A percentile compares a stretch with the other conserved stretches of the same genome.
These are phyloP conservation scores for Termitomyces sp. DNA, from an alignment of 768 basidiomycete genomes.

Conservation along the genomic window DNA sequence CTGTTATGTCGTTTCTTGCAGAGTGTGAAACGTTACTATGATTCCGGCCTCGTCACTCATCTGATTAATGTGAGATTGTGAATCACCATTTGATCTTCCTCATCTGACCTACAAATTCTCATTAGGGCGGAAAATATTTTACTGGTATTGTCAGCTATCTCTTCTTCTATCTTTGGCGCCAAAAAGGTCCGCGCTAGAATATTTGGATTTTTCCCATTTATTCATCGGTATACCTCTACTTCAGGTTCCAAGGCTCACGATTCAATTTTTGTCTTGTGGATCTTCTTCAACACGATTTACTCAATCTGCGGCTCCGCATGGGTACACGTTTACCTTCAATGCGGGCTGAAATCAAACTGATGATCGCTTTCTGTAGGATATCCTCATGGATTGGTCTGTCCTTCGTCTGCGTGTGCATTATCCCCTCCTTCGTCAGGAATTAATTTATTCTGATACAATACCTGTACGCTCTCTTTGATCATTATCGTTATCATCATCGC, in stretches of 20 bases:
- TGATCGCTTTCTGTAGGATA: slow-evolving; percentile 44
- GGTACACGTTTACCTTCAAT: slow-evolving; percentile 42
- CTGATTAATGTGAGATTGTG: slow-evolving; percentile 67
- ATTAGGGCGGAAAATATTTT: slow-evolving; percentile 33
- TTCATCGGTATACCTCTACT: background rate
- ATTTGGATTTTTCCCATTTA: background rate
- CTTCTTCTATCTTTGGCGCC: slow-evolving; percentile 77
- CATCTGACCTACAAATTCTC: background rate
- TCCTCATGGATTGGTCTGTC: slow-evolving; percentile 91
- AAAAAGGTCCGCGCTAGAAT: slow-evolving; percentile 36
- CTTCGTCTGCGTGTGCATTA: slow-evolving; percentile 50
- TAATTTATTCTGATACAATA: slow-evolving; percentile 64
- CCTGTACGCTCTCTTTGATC: slow-evolving; percentile 37
- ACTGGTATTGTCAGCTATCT: slow-evolving; percentile 59
- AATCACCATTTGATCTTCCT: background rate
- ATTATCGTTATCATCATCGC: background rate
- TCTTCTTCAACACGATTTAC: slow-evolving; percentile 55
- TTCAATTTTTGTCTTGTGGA: slow-evolving; percentile 60
- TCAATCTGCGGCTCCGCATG: slow-evolving; percentile 72
- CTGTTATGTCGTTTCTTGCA: slow-evolving; percentile 77
- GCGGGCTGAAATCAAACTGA: background rate
- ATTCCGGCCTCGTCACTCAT: slow-evolving; percentile 71
- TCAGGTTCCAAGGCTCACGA: slow-evolving; percentile 26
- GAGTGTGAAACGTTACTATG: slow-evolving; percentile 80
- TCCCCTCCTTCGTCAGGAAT: slow-evolving; percentile 63